Conservation (phyloP, 768 basidiomycete species). For the Hemileccinum impolitum region DNA sequence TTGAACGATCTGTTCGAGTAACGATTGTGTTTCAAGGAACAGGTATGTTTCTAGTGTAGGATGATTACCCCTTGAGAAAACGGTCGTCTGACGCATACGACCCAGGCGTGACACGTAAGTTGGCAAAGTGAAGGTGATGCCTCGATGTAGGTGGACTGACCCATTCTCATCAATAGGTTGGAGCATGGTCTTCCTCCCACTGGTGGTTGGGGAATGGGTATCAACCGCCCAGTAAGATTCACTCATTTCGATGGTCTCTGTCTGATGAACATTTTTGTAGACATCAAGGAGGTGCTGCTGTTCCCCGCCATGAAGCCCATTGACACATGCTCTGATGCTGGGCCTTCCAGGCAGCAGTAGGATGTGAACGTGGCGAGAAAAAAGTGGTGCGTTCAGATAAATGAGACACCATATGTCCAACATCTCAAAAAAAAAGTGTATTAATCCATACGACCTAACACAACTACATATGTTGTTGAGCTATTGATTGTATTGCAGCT, state of each 20-base stretch:
- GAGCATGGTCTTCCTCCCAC: constrained; percentile 98
- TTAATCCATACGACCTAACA: too few species aligned
- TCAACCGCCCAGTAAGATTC: constrained; percentile 81
- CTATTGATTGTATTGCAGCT: too few species aligned
- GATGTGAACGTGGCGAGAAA: constrained; percentile 20
- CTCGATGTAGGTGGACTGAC: constrained; percentile 1
- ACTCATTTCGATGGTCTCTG: neutral
- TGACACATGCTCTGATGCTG: constrained; percentile 42
- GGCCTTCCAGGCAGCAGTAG: constrained; percentile 23
- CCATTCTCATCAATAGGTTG: constrained; percentile 46
- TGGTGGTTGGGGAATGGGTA: constrained; percentile 95
- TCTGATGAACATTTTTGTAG: constrained; percentile 35
- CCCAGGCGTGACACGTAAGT: constrained; percentile 80
- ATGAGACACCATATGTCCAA: too few species aligned
- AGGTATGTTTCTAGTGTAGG: constrained; percentile 40
- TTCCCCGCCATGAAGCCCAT: constrained; percentile 99
- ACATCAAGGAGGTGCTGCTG: constrained; percentile 94
- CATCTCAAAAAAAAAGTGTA: too few species aligned
- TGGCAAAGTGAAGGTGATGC: neutral
- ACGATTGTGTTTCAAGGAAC: constrained; percentile 92
- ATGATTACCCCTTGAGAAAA: too few species aligned
- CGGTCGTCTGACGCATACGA: neutral
- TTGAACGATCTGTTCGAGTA: constrained; percentile 99
- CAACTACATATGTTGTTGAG: too few species aligned
- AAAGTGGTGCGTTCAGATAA: too few species aligned